Base-by-base conservation (phyloP, 352 stramenopile genomes). In the Pythium chondricola region DNA sequence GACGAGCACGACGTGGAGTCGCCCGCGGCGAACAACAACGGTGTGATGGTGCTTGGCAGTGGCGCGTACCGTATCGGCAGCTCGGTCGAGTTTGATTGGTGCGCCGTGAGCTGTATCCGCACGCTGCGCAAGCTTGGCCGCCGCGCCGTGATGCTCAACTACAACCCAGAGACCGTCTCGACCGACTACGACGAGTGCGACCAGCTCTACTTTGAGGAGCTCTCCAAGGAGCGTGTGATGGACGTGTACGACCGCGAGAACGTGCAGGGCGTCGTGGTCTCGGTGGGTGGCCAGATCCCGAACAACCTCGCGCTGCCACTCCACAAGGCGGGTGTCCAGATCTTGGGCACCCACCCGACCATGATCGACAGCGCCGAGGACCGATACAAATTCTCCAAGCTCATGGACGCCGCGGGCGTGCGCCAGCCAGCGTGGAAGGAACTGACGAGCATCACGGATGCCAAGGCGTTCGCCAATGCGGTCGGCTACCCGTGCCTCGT, bases 101-200 rank as follows among this genome's bases (percentile, higher is more conserved):
- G 95, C 59, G 97, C 93, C 40, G 96, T 99, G 6, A 97, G 76
- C 24, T 91, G 87, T 50, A 87, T 99, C 25, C 86, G 96, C 55
- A 93, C 96, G 50, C 67, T 99, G 27, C 86, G 93, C 39, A 81
- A 92, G 60, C 70, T 95, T 22, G 78, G 76, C 26, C 96, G 98
- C 68, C 97, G 97, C 58, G 91, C 91, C 18, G 98, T 99, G 57
- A 96, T 99, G 40, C 82, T 99, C 43, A 99, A 99, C 80, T 99
- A 98, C 88, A 99, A 99, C 69, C 97, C 97, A 10, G 97, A 99
- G 68, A 99, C 97, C 25, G 97, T 99, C 13, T 96, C 73, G 63
- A 99, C 97, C 33, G 97, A 99, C 71, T 99, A 99, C 71, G 97
- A 99, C 65, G 96, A 99, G 69, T 97, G 89, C 61, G 96, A 99